These are phyloP conservation scores for Friedmanniomyces simplex DNA, from an alignment of 495 filamentous ascomycete genomes.

Conservation along the genomic window DNA sequence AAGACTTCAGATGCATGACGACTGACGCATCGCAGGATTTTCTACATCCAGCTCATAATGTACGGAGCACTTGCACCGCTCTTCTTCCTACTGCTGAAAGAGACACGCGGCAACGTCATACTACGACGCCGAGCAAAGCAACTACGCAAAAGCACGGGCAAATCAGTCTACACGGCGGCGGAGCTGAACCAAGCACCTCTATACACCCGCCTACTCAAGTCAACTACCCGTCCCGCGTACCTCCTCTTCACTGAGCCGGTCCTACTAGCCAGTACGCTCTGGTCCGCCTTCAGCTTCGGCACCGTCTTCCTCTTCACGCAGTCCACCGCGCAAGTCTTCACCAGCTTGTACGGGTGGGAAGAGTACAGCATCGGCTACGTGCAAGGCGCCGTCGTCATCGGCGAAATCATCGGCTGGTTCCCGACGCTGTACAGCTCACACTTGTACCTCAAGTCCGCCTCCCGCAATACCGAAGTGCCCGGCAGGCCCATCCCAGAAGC, in stretches of 20 bases:
- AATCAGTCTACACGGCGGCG: conserved; percentile 30
- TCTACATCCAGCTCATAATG: conserved; percentile 41
- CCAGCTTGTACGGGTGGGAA: conserved; percentile 23
- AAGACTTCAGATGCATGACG: neutral
- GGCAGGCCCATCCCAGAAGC: conserved; percentile 25
- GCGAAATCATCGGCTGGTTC: conserved; percentile 27
- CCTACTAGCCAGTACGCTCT: conserved; percentile 40
- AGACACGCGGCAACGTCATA: conserved; percentile 37
- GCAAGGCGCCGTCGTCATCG: conserved; percentile 27
- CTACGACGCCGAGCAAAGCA: conserved; percentile 28
- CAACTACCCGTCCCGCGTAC: conserved; percentile 33
- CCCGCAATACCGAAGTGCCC: conserved; percentile 19
- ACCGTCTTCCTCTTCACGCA: conserved; percentile 40
- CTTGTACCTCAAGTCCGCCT: conserved; percentile 22
- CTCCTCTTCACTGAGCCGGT: conserved; percentile 46
- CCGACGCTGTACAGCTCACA: conserved; percentile 17
- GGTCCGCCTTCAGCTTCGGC: conserved; percentile 43
- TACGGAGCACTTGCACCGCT: conserved; percentile 33
- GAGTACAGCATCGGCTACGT: conserved; percentile 26
- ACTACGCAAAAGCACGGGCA: conserved; percentile 26
- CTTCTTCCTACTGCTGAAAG: conserved; percentile 33
- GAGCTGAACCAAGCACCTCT: conserved; percentile 28
- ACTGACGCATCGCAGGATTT: conserved; percentile 30
- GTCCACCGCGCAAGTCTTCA: conserved; percentile 27
- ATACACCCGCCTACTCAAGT: conserved; percentile 11